Evolutionary conservation across 2,329 filamentous ascomycete genomes (phyloP), one percentile per base, ranked within the genome.

Genomic region (Colletotrichum musicola): DNA sequence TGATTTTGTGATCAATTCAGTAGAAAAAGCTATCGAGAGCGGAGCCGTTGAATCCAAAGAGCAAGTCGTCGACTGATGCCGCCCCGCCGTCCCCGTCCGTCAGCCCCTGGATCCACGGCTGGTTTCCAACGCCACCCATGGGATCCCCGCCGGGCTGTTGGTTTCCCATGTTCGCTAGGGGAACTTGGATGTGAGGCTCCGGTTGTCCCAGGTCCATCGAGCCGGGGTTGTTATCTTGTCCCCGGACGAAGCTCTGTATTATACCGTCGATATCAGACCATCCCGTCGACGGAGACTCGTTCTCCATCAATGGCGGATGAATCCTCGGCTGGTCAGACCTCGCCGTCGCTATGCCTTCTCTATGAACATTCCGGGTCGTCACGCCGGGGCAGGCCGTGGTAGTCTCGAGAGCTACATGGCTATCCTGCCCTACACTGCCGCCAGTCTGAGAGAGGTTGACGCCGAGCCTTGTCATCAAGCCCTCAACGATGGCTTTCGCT

Each of bases 381-480:
- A 35, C 9, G 6, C 30, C 16, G 12, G 40, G 14, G 7, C 16
- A 6, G 14, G 6, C 16, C 40, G 40, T n/a, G 13, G 16, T 42
- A 6, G 40, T 42, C 5, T n/a, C 16, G 40, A 14, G 40, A n/a
- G 13, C 40, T n/a, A 42, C 5, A 10, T 16, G 30, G 7, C 20
- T 51, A 20, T 44, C 18, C 2, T 6, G 6, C n/a, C 6, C 25
- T 1, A 18, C 10, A 25, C 25, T 25, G 14, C 18, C 47, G 35
- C 51, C 40, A 12, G 18, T 4, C 4, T 38, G 18, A 18, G n/a
- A 7, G 42, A 64, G 16, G 14, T 47, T 55, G 9, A 84, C 79
- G 0, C 79, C 78, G 55, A 85, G 78, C 16, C 81, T 78, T 63
- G 81, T 80, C 81, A 84, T 84, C 13, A 86, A 72, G 40, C 78